Percentiles rank a stretch among this genome's conserved stretches.
Evolutionary conservation across 106 monocot species (phyloP).

Genomic region (Acorus gramineus): DNA sequence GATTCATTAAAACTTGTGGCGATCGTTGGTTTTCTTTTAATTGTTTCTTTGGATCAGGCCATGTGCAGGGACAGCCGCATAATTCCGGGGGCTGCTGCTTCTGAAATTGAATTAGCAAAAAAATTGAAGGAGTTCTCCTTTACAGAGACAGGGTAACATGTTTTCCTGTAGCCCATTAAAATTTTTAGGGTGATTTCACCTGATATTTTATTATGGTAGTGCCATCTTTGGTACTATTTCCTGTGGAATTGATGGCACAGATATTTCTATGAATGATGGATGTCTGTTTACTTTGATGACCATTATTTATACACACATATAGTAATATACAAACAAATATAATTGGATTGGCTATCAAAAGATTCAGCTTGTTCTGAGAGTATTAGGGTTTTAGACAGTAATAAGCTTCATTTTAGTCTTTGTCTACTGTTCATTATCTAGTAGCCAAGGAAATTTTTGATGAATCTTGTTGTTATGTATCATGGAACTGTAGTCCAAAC

Average conservation of each 20-base stretch:
- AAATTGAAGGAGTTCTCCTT: constrained; percentile 88
- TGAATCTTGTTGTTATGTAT: neutral
- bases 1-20: neutral
- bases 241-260: neutral
- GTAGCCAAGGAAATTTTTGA: neutral
- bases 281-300: neutral
- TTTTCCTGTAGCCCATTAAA: too few relatives aligned
- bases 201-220: too few relatives aligned
- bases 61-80: constrained; percentile 94
- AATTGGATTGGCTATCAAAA: too few relatives aligned
- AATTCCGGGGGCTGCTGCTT: constrained; percentile 88
- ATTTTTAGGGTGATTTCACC: too few relatives aligned
- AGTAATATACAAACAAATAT: too few relatives aligned
- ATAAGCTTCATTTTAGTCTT: too few relatives aligned
- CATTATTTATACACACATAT: neutral
- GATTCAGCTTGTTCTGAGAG: too few relatives aligned
- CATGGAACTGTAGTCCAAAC: too few relatives aligned
- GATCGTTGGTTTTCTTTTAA: neutral
- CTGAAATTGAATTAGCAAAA: constrained; percentile 86
- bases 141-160: constrained; percentile 81
- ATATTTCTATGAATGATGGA: neutral
- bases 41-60: constrained; percentile 37
- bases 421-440: too few relatives aligned
- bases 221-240: too few relatives aligned
- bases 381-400: too few relatives aligned